Conservation (phyloP, 2,329 filamentous ascomycete species). For the Colletotrichum sansevieriae region DNA sequence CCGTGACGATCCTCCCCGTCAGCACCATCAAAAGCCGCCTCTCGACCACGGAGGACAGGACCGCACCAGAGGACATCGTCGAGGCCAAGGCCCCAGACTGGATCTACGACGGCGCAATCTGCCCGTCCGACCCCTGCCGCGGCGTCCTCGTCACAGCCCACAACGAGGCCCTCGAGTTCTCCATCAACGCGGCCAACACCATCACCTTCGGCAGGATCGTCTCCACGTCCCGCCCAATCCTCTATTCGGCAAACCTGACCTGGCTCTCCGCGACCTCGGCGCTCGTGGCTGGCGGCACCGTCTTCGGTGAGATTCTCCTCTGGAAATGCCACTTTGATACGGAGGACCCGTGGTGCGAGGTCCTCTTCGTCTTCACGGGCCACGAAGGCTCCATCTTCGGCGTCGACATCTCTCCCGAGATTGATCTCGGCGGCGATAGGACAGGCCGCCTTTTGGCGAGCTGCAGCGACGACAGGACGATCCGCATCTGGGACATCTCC, state of each 20-base stretch:
- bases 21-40: constrained; percentile 49
- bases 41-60: constrained; percentile 38
- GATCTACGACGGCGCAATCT: constrained; percentile 77
- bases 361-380: constrained; percentile 69
- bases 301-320: constrained; percentile 92
- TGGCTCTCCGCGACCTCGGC: constrained; percentile 71
- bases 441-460: constrained; percentile 79
- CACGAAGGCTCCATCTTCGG: constrained; percentile 97
- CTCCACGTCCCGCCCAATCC: constrained; percentile 81
- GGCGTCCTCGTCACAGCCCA: constrained; percentile 85
- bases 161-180: constrained; percentile 78
- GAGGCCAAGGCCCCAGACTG: constrained; percentile 75
- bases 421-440: constrained; percentile 53
- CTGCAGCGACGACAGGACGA: constrained; percentile 94
- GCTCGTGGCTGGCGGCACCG: constrained; percentile 88
- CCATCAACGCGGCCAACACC: constrained; percentile 45
- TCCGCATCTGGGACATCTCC: constrained; percentile 88
- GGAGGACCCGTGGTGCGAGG: constrained; percentile 50
- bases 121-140: constrained; percentile 55
- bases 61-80: constrained; percentile 38
- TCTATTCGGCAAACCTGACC: constrained; percentile 85
- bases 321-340: constrained; percentile 75
- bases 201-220: constrained; percentile 63
- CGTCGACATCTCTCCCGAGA: constrained; percentile 78
- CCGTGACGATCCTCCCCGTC: constrained; percentile 59